Evolutionary conservation across 345 rosid genomes (phyloP).

Genomic region (Gossypium australe): DNA sequence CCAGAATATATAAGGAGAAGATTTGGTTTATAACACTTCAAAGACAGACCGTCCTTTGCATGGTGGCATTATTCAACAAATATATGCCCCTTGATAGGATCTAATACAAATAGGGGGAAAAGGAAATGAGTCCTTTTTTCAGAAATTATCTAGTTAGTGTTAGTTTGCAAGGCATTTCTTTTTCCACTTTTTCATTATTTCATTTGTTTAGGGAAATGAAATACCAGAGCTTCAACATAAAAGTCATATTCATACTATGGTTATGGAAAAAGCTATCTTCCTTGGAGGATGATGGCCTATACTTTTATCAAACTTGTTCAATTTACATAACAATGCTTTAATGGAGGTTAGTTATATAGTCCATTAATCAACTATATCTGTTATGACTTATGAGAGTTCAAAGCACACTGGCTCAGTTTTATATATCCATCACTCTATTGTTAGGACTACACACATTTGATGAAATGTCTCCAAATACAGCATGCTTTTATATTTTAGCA

Average conservation of each 20-base stretch:
- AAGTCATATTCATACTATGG: background rate
- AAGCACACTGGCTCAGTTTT: background rate
- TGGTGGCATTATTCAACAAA: background rate
- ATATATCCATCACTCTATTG: background rate
- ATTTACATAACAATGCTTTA: background rate
- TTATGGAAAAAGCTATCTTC: background rate
- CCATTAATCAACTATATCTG: background rate
- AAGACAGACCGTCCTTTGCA: background rate
- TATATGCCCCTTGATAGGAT: background rate
- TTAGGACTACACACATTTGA: background rate
- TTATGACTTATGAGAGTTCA: background rate
- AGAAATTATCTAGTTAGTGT: background rate
- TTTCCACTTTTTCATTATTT: background rate
- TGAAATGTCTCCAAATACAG: background rate
- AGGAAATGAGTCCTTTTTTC: background rate
- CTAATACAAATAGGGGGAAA: background rate
- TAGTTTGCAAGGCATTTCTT: conserved; percentile 7
- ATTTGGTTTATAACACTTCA: background rate
- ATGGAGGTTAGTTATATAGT: background rate
- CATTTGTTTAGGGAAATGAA: background rate
- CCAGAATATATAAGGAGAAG: background rate
- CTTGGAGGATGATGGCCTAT: background rate
- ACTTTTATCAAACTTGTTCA: background rate
- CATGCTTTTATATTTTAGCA: background rate
- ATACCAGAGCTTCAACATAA: background rate